Evolutionary conservation across 164 flowering plant species (phyloP).

Genomic region (Macadamia tetraphylla): DNA sequence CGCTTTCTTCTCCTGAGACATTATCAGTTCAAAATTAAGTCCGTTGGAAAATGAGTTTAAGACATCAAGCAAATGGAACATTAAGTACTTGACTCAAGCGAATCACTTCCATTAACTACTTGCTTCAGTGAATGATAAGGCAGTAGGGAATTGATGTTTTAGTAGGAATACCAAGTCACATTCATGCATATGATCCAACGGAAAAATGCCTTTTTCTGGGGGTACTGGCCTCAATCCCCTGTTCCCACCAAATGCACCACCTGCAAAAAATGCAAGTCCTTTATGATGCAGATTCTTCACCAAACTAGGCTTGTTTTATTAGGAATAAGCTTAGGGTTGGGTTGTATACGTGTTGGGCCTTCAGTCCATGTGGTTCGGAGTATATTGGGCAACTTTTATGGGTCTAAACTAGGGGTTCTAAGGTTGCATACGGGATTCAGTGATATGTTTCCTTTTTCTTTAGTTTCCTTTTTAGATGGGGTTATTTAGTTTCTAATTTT

Average conservation of each 20-base stretch:
- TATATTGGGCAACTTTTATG: no score
- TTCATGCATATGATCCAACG: slow-evolving; percentile 81
- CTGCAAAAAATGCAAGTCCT: slow-evolving; percentile 22
- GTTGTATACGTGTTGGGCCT: no score
- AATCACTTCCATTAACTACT: background rate
- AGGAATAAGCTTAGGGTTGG: no score
- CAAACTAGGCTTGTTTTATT: no score
- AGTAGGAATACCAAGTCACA: slow-evolving; percentile 66
- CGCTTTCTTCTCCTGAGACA: slow-evolving; percentile 77
- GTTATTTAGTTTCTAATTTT: no score
- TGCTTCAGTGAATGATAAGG: background rate
- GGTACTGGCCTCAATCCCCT: slow-evolving; percentile 85
- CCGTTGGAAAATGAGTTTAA: background rate
- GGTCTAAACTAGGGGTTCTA: no score
- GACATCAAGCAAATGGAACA: background rate
- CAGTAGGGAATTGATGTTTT: background rate
- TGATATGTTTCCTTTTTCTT: no score
- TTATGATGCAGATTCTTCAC: no score
- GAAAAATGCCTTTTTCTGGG: slow-evolving; percentile 93
- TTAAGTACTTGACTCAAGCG: background rate
- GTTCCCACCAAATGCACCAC: slow-evolving; percentile 95
- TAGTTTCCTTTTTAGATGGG: no score
- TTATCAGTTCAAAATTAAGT: background rate
- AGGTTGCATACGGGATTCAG: no score
- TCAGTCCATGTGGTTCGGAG: no score